phyloP scores from a whole-genome alignment of 169 alveolate genomes.

The Plasmodium gonderi region DNA sequence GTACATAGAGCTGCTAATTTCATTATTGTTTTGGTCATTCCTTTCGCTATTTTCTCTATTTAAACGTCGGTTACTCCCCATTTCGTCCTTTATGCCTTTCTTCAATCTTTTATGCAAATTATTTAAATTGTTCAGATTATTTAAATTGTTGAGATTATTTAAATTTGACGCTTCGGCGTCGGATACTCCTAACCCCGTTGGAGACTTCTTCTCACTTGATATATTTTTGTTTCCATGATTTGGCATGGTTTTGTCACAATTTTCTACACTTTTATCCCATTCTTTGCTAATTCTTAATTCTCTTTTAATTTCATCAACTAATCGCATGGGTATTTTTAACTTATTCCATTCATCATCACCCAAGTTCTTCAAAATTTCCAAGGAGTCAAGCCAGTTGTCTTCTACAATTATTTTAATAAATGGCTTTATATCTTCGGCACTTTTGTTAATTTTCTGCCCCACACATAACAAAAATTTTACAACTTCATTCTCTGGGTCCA shows the following conservation, averaged over 20 bases:
- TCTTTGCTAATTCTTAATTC: conserved; percentile 11
- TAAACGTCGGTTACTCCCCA: neutral
- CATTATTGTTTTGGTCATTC: neutral
- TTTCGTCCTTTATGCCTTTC: neutral
- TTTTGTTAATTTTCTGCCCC: conserved; percentile 56
- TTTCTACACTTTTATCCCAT: neutral
- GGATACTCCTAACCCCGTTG: neutral
- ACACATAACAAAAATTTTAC: conserved; percentile 17
- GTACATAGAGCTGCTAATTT: neutral
- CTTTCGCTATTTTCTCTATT: neutral
- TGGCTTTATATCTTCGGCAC: conserved; percentile 33
- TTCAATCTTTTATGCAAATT: conserved; percentile 33
- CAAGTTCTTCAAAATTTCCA: conserved; percentile 37
- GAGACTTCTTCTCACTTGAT: neutral
- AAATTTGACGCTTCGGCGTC: neutral
- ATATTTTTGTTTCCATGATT: neutral
- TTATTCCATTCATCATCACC: conserved; percentile 64
- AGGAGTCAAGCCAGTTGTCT: conserved; percentile 57
- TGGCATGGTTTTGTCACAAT: neutral
- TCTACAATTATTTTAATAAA: conserved; percentile 53
- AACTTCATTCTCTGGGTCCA: conserved; percentile 57
- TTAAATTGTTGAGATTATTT: neutral
- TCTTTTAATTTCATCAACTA: conserved; percentile 45
- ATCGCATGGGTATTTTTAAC: conserved; percentile 31
- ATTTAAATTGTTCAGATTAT: neutral